Evolutionary conservation across 2,329 filamentous ascomycete species (phyloP).

Genomic region (Stagonosporopsis vannaccii): DNA sequence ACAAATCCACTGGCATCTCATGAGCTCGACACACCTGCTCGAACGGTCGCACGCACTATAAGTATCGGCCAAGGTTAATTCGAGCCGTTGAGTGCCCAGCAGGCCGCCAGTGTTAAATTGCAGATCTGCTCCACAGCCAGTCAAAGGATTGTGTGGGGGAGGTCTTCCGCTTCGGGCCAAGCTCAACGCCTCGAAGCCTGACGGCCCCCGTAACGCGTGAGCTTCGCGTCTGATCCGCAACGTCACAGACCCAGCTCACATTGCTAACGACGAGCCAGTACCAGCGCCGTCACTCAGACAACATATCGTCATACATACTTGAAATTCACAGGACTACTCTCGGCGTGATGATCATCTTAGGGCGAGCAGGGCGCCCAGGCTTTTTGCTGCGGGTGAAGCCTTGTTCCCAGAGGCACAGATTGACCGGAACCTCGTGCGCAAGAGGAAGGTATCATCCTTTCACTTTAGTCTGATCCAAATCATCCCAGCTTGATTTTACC

Average conservation of each 20-base stretch:
- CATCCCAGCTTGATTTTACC: conserved; percentile 7
- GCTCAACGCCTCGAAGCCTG: conserved; percentile 1
- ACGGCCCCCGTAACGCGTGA: conserved; percentile 16
- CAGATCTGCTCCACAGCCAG: conserved; percentile 12
- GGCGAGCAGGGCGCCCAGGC: not conserved
- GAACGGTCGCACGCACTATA: conserved; percentile 6
- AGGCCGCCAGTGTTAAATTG: conserved; percentile 10
- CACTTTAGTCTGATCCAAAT: not conserved
- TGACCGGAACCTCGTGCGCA: not conserved
- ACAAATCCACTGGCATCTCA: conserved; percentile 7
- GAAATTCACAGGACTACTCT: not conserved
- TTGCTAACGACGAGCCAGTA: conserved; percentile 16
- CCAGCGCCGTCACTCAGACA: conserved; percentile 13
- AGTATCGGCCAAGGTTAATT: conserved; percentile 4
- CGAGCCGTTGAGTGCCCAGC: not conserved
- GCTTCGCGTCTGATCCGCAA: conserved; percentile 15
- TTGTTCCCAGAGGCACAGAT: not conserved
- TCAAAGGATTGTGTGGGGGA: conserved; percentile 1
- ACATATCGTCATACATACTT: conserved; percentile 6
- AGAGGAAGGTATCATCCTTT: conserved; percentile 11
- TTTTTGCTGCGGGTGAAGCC: not conserved
- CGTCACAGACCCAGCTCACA: conserved; percentile 19
- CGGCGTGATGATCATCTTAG: conserved; percentile 2
- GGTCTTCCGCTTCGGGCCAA: not conserved
- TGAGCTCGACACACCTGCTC: conserved; percentile 16